phyloP scores from a whole-genome alignment of 2,329 filamentous ascomycete genomes.

The Ascochyta lentis region DNA sequence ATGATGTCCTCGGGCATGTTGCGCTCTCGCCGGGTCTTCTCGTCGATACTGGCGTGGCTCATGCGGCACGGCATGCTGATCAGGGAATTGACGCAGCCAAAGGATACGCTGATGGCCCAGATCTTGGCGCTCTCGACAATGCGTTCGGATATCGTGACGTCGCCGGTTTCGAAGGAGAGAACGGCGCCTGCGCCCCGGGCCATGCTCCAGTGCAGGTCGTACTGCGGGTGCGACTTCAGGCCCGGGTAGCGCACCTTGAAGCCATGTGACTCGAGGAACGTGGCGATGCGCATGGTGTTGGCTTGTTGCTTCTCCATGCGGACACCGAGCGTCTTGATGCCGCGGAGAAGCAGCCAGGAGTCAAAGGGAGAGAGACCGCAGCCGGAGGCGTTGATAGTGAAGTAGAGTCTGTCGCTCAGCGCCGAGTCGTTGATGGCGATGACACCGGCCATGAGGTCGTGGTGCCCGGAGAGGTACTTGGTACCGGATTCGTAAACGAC shows the following conservation, averaged over 20 bases:
- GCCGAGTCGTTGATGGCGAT: slow-evolving; percentile 85
- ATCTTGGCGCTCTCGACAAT: slow-evolving; percentile 93
- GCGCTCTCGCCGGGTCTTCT: slow-evolving; percentile 74
- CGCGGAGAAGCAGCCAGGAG: slow-evolving; percentile 92
- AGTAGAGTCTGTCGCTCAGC: slow-evolving; percentile 89
- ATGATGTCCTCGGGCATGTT: slow-evolving; percentile 98
- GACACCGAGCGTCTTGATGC: slow-evolving; percentile 94
- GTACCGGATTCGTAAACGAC: slow-evolving; percentile 98
- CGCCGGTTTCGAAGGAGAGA: slow-evolving; percentile 93
- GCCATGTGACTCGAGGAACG: slow-evolving; percentile 87
- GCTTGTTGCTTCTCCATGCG: slow-evolving; percentile 98
- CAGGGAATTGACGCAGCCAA: slow-evolving; percentile 96
- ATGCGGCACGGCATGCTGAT: slow-evolving; percentile 99
- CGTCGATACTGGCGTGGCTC: slow-evolving; percentile 98
- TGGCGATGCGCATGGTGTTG: slow-evolving; percentile 88
- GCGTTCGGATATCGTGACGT: slow-evolving; percentile 80
- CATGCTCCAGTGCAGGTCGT: slow-evolving; percentile 95
- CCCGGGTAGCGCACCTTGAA: slow-evolving; percentile 97
- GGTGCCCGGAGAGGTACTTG: slow-evolving; percentile 96
- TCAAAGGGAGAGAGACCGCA: slow-evolving; percentile 95
- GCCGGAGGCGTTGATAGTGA: slow-evolving; percentile 95
- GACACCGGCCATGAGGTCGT: slow-evolving; percentile 98
- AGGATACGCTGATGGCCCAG: slow-evolving; percentile 96
- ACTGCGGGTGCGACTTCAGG: slow-evolving; percentile 92
- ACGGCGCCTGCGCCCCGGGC: slow-evolving; percentile 93